Percentiles rank a stretch among this genome's conserved stretches.
phyloP scores from a whole-genome alignment of 2,329 filamentous ascomycete genomes.

The Chalaropsis ovoidea region DNA sequence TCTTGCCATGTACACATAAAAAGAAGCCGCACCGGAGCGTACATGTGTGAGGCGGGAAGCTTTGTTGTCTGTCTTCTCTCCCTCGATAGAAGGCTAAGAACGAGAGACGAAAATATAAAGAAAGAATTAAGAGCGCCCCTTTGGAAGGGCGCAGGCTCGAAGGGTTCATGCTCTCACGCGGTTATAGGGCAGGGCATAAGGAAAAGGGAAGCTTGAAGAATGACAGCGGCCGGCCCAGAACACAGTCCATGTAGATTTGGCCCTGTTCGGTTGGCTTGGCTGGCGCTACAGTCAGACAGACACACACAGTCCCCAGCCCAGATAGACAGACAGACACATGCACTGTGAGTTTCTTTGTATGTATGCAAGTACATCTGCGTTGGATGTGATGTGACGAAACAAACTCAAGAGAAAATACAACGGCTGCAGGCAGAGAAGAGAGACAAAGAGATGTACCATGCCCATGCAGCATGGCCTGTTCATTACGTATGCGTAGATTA shows the following conservation, averaged over 20 bases:
- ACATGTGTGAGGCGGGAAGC: not conserved
- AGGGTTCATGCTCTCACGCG: not conserved
- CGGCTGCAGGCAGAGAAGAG: not conserved
- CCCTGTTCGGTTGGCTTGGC: not conserved
- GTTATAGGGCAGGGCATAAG: not conserved
- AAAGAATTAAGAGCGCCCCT: not conserved
- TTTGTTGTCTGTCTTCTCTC: not conserved
- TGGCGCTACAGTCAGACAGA: too few relatives aligned
- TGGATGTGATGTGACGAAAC: too few relatives aligned
- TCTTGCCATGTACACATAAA: not conserved
- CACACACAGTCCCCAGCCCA: too few relatives aligned
- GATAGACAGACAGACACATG: not conserved
- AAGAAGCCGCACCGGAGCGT: not conserved
- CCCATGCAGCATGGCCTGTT: slow-evolving; percentile 13
- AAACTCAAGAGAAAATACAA: not conserved
- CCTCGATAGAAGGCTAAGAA: not conserved
- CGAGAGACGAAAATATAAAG: not conserved
- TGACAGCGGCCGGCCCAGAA: slow-evolving; percentile 2
- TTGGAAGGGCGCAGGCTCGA: not conserved
- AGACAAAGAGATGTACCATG: not conserved
- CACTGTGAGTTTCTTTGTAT: too few relatives aligned
- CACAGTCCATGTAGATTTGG: not conserved
- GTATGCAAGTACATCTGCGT: too few relatives aligned
- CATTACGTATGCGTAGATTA: slow-evolving; percentile 6
- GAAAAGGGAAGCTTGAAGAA: slow-evolving; percentile 8